Conservation (phyloP, 208 protist species). For the Lotmaria passim region DNA sequence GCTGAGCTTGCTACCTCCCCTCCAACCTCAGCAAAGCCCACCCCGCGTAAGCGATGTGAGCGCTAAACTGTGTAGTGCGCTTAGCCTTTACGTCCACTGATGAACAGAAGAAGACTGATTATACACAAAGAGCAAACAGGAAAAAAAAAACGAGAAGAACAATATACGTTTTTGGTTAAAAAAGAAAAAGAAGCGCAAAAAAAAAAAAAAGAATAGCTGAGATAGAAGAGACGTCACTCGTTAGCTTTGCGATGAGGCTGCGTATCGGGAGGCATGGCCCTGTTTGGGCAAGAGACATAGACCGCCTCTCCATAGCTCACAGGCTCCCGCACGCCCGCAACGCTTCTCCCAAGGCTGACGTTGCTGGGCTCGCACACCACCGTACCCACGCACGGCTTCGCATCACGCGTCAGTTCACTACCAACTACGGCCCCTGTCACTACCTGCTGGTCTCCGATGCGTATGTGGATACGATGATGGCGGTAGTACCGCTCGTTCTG, state of each 20-base stretch:
- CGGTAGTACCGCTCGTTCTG: too few relatives aligned
- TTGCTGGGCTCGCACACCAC: neutral
- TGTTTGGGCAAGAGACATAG: neutral
- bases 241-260: neutral
- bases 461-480: too few relatives aligned
- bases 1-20: too few relatives aligned
- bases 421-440: too few relatives aligned
- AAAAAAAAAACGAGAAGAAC: neutral
- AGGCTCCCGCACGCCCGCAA: neutral
- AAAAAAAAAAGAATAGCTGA: conserved; percentile 27
- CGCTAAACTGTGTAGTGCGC: too few relatives aligned
- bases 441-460: too few relatives aligned
- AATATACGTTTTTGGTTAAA: neutral
- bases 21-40: too few relatives aligned
- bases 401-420: too few relatives aligned
- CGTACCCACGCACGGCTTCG: neutral
- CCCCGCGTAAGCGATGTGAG: too few relatives aligned
- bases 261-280: neutral
- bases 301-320: conserved; percentile 8
- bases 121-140: too few relatives aligned
- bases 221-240: neutral
- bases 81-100: too few relatives aligned
- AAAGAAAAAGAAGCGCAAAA: conserved; percentile 26
- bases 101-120: too few relatives aligned
- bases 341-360: neutral